phyloP scores from a whole-genome alignment of 192 early-diverging fungal genomes.

The Phycomyces blakesleeanus region DNA sequence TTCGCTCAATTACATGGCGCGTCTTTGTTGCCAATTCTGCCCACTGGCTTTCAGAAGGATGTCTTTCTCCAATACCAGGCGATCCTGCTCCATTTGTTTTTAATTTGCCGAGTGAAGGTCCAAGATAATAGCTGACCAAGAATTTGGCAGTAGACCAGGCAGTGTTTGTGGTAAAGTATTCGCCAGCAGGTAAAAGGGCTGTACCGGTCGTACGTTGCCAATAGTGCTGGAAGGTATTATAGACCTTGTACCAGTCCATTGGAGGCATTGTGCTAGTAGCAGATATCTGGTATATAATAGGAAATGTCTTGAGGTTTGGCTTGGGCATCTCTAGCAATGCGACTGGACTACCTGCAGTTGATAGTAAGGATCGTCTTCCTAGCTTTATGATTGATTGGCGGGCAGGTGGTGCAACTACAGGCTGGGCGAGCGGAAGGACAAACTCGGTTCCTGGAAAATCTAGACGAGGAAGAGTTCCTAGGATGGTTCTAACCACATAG shows the following conservation, averaged over 20 bases:
- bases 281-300: constrained; percentile 5
- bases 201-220: constrained; percentile 7
- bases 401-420: not conserved
- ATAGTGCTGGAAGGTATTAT: constrained; percentile 12
- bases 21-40: constrained; percentile 7
- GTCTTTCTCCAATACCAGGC: not conserved
- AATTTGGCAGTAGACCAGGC: constrained; percentile 9
- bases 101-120: not conserved
- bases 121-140: constrained; percentile 10
- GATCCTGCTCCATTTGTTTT: not conserved
- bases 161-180: constrained; percentile 6
- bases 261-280: not conserved
- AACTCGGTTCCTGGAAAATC: constrained; percentile 5
- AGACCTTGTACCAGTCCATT: constrained; percentile 7
- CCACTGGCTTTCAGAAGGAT: constrained; percentile 1
- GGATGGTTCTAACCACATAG: constrained; percentile 19
- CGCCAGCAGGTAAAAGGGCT: not conserved
- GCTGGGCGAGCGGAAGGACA: constrained; percentile 4
- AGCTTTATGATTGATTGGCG: not conserved
- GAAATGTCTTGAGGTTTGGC: constrained; percentile 6
- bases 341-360: not conserved
- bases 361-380: not conserved
- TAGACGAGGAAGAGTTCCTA: constrained; percentile 9
- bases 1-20: constrained; percentile 1
- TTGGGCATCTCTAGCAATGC: not conserved